Evolutionary conservation across 1,284 basidiomycete species (phyloP).

Genomic region (Takashimella koratensis): DNA sequence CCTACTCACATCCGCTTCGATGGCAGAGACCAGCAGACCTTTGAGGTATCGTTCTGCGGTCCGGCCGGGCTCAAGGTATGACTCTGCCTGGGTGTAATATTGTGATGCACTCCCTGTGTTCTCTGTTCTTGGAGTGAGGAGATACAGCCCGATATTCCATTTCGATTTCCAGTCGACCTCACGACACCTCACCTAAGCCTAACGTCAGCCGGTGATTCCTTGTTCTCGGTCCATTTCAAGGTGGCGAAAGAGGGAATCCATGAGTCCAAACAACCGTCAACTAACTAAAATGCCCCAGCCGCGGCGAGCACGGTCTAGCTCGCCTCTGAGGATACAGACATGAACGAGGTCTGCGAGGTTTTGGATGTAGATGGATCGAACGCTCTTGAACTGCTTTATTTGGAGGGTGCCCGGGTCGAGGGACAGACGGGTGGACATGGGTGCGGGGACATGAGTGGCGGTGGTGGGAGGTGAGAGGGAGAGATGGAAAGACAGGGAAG

Average conservation of each 20-base stretch:
- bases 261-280: conserved; percentile 7
- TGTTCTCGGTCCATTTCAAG: too few species aligned
- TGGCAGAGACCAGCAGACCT: conserved; percentile 24
- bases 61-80: background rate
- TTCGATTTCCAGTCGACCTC: conserved; percentile 72
- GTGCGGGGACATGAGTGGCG: background rate
- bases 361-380: conserved; percentile 28
- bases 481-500: background rate
- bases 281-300: conserved; percentile 72
- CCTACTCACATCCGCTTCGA: conserved; percentile 29
- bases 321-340: conserved; percentile 64
- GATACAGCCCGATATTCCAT: conserved; percentile 65
- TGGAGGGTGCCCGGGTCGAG: background rate
- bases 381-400: background rate
- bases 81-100: conserved; percentile 1
- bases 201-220: too few species aligned
- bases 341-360: conserved; percentile 55
- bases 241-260: background rate
- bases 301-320: conserved; percentile 62
- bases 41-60: conserved; percentile 31
- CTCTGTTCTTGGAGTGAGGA: conserved; percentile 18
- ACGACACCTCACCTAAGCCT: conserved; percentile 62
- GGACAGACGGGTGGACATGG: background rate
- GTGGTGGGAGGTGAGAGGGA: background rate
- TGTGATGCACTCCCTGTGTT: background rate